Base-by-base conservation (phyloP, 192 early-diverging fungal genomes). In the Coemansia sp. region DNA sequence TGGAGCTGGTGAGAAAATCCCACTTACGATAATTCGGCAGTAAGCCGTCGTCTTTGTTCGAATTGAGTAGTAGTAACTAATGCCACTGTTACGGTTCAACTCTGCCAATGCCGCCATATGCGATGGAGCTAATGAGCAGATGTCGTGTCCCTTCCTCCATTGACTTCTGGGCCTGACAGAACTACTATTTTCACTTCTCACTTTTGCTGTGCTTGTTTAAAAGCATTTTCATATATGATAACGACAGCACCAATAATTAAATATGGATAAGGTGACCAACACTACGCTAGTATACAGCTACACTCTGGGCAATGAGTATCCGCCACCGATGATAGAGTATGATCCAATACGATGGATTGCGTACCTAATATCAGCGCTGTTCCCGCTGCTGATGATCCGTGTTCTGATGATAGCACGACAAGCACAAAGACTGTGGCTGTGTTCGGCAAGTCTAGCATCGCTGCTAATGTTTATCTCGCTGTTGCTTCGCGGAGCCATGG, bases 301-400 rank as follows among this genome's bases (percentile, higher is more conserved):
- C 69, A 82, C 79, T 9, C 64, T 72, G 43, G 71, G 59, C 41
- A 82, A 82, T 63, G 56, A 68, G 58, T 82, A 76, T 50, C 79
- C 79, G 26, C 79, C 79, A 53, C 79, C 79, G 16, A 71, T 76
- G 75, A 56, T 82, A 8, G 48, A 73, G 63, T 82, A 82, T 44
- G 68, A 62, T 13, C 74, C 79, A 18, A 71, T 74, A 48, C 70
- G 75, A n/a, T 82, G 79, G 79, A 65, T 82, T 63, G 68, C 79
- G 19, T 82, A 66, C 37, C 32, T 82, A 19, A 48, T 82, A 37
- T 67, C 74, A 2, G 74, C 75, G 26, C 11, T 76, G 32, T 82
- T 76, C 43, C 71, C 69, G 57, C 54, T 74, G 39, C 68, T 82
- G 23, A 65, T 62, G 11, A 53, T 54, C 5, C 79, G 75, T 18